Percentiles rank a stretch among this genome's conserved stretches.
These are phyloP conservation scores for Pseudocohnilembus persalinus DNA, from an alignment of 169 alveolate species.

Conservation along the genomic window DNA sequence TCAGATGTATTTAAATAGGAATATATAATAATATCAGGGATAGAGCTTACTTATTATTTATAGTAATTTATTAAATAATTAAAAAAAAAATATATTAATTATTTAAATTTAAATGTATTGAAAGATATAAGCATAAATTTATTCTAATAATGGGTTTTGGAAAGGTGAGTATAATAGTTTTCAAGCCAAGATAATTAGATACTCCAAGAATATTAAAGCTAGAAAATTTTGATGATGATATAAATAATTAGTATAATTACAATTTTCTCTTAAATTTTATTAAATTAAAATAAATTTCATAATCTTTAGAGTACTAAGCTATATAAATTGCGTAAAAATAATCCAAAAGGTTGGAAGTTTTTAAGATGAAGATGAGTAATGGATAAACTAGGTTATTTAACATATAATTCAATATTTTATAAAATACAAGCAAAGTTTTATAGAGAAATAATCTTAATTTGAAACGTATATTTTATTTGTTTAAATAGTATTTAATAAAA, in stretches of 20 bases:
- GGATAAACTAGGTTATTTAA: background rate
- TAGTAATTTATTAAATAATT: background rate
- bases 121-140: background rate
- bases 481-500: no score
- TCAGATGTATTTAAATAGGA: background rate
- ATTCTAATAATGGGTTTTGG: background rate
- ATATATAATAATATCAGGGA: no score
- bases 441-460: background rate
- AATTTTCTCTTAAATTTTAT: no score
- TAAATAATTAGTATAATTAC: background rate
- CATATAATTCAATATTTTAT: background rate
- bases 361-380: background rate
- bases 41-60: background rate
- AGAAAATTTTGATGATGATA: background rate
- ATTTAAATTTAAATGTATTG: no score
- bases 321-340: background rate
- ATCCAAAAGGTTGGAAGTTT: background rate
- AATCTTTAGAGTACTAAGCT: background rate
- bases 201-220: background rate
- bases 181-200: background rate
- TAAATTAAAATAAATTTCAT: no score
- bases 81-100: no score
- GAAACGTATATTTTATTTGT: background rate
- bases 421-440: no score
- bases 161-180: background rate